Percentiles rank a stretch among this genome's conserved stretches.
Conservation (phyloP, 108 stramenopile species). For the Skeletonema menzelii region DNA sequence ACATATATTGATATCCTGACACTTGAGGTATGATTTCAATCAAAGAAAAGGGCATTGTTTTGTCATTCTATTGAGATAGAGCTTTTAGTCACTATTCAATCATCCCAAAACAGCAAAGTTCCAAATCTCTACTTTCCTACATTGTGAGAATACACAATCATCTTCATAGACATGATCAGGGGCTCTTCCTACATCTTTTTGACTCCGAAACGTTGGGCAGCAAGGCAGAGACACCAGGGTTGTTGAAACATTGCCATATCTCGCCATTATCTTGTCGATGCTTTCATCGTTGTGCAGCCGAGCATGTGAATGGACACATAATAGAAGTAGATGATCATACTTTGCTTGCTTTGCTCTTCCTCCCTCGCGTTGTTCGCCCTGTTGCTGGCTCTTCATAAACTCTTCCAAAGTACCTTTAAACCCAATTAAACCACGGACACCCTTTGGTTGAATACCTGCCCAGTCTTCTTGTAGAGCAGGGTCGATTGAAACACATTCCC, state of each 20-base stretch:
- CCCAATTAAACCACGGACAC: constrained; percentile 34
- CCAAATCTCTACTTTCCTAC: constrained; percentile 54
- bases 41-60: no score
- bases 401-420: constrained; percentile 50
- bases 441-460: constrained; percentile 16
- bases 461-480: constrained; percentile 48
- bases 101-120: constrained; percentile 10
- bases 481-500: constrained; percentile 55
- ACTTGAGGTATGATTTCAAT: no score
- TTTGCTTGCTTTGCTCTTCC: background rate
- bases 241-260: constrained; percentile 32
- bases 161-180: constrained; percentile 54
- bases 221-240: constrained; percentile 53
- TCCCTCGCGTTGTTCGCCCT: background rate
- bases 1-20: no score
- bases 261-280: constrained; percentile 20
- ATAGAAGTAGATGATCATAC: constrained; percentile 42
- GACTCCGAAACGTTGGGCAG: constrained; percentile 47
- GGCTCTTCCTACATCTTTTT: constrained; percentile 40
- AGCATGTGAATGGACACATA: constrained; percentile 65
- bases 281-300: constrained; percentile 26
- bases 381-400: constrained; percentile 13
- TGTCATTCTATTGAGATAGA: no score
- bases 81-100: no score
- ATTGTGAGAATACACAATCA: constrained; percentile 55